Conservation (phyloP, 2,329 filamentous ascomycete genomes). For the Periglandula ipomoeae region DNA sequence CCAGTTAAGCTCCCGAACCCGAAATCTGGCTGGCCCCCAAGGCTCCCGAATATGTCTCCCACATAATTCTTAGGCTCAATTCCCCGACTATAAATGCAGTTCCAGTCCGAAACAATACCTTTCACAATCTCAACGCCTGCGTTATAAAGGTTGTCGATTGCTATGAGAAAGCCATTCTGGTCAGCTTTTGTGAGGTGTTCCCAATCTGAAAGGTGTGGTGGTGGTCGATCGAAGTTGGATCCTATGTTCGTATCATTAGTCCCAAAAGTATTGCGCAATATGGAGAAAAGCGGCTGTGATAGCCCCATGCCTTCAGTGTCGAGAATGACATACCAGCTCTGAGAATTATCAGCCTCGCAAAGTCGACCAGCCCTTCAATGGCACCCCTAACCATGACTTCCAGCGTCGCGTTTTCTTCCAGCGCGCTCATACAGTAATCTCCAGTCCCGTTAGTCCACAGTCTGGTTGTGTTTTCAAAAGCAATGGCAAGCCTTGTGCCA, state of each 20-base stretch:
- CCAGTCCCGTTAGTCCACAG: conserved; percentile 60
- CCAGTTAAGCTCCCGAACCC: conserved; percentile 42
- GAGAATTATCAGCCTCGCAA: conserved; percentile 57
- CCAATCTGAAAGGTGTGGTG: conserved; percentile 43
- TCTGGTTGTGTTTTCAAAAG: conserved; percentile 55
- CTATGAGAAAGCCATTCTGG: conserved; percentile 55
- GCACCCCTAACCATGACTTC: conserved; percentile 55
- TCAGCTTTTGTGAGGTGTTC: conserved; percentile 51
- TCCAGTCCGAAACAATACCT: conserved; percentile 55
- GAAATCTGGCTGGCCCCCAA: conserved; percentile 58
- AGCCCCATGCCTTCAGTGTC: no score
- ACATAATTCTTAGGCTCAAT: conserved; percentile 55
- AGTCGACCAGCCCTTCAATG: conserved; percentile 50
- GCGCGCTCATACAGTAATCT: conserved; percentile 60
- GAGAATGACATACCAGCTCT: conserved; percentile 38
- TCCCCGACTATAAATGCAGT: conserved; percentile 46
- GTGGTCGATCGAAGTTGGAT: conserved; percentile 64
- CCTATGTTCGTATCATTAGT: conserved; percentile 20
- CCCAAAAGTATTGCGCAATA: not conserved
- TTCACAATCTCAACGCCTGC: conserved; percentile 57
- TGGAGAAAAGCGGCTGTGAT: not conserved
- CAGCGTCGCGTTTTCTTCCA: conserved; percentile 63
- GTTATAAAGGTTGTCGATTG: conserved; percentile 56
- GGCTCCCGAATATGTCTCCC: conserved; percentile 60
- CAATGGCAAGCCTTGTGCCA: conserved; percentile 48